Percentiles rank a stretch among this genome's conserved stretches.
Evolutionary conservation across 345 rosid species (phyloP).

Genomic region (Microthlaspi erraticum): DNA sequence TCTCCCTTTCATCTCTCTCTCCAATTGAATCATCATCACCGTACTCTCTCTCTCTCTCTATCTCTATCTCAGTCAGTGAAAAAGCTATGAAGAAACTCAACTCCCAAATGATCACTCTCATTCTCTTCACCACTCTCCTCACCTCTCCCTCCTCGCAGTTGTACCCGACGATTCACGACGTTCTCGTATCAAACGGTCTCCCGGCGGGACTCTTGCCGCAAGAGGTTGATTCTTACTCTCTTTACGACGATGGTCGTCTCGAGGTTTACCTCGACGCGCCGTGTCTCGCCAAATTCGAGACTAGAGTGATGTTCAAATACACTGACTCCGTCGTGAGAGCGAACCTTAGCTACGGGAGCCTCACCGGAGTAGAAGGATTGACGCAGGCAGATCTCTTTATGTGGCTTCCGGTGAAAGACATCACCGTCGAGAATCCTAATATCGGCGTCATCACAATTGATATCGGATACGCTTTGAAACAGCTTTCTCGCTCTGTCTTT

Average conservation of each 20-base stretch:
- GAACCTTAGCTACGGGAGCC: constrained; percentile 78
- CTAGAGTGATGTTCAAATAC: constrained; percentile 53
- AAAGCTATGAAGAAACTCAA: constrained; percentile 31
- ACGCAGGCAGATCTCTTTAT: constrained; percentile 82
- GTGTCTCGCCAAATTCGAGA: constrained; percentile 73
- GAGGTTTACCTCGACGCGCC: constrained; percentile 83
- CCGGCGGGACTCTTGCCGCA: constrained; percentile 85
- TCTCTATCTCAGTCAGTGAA: constrained; percentile 34
- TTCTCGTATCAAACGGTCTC: constrained; percentile 75
- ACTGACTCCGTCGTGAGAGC: constrained; percentile 69
- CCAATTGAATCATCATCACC: constrained; percentile 35
- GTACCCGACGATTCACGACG: constrained; percentile 64
- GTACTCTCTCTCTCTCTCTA: constrained; percentile 31
- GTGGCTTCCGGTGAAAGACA: constrained; percentile 87
- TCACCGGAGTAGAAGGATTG: constrained; percentile 75
- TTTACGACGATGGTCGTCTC: constrained; percentile 64
- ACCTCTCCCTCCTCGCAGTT: constrained; percentile 1
- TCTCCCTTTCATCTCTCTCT: constrained; percentile 47
- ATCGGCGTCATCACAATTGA: constrained; percentile 90
- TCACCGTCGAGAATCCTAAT: constrained; percentile 71
- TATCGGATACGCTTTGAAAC: constrained; percentile 88
- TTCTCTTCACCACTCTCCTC: constrained; percentile 33
- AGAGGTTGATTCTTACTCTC: constrained; percentile 70
- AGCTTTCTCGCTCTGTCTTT: constrained; percentile 77
- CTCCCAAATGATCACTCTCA: constrained; percentile 18